Conservation (phyloP, 2,329 filamentous ascomycete species). For the Fonsecaea multimorphosa region DNA sequence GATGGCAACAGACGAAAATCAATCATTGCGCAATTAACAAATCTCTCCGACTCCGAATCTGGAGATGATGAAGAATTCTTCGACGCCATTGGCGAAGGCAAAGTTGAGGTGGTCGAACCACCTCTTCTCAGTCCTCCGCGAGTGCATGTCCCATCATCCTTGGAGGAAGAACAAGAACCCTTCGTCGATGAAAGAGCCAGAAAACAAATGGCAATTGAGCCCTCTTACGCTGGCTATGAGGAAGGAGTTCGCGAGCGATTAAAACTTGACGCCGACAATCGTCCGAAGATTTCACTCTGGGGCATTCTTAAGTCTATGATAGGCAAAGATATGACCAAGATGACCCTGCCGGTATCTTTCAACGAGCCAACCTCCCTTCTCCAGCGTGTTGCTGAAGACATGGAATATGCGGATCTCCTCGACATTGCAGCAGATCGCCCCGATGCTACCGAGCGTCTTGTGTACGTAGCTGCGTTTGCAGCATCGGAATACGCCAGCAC, state of each 20-base stretch:
- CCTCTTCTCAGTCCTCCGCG: slow-evolving; percentile 47
- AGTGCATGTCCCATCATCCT: slow-evolving; percentile 37
- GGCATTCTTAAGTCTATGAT: slow-evolving; percentile 99
- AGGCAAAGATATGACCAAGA: slow-evolving; percentile 99
- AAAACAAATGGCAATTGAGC: slow-evolving; percentile 69
- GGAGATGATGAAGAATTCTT: slow-evolving; percentile 94
- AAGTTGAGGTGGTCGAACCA: slow-evolving; percentile 76
- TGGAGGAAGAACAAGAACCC: slow-evolving; percentile 55
- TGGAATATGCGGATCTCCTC: slow-evolving; percentile 95
- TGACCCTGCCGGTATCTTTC: slow-evolving; percentile 97
- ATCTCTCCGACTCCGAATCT: slow-evolving; percentile 75
- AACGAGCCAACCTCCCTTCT: slow-evolving; percentile 97
- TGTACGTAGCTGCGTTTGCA: slow-evolving; percentile 95
- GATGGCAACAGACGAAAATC: slow-evolving; percentile 65
- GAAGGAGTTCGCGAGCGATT: slow-evolving; percentile 79
- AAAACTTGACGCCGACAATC: slow-evolving; percentile 88
- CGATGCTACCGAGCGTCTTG: slow-evolving; percentile 87
- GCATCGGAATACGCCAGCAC: slow-evolving; percentile 97
- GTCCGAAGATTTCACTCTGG: slow-evolving; percentile 95
- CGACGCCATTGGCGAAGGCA: slow-evolving; percentile 91
- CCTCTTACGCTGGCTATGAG: slow-evolving; percentile 88
- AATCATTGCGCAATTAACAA: slow-evolving; percentile 71
- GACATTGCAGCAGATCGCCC: slow-evolving; percentile 83
- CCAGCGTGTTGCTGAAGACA: slow-evolving; percentile 93
- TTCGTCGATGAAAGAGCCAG: slow-evolving; percentile 50